These are phyloP conservation scores for Brassica carinata DNA, from an alignment of 345 rosid genomes.

Conservation along the genomic window DNA sequence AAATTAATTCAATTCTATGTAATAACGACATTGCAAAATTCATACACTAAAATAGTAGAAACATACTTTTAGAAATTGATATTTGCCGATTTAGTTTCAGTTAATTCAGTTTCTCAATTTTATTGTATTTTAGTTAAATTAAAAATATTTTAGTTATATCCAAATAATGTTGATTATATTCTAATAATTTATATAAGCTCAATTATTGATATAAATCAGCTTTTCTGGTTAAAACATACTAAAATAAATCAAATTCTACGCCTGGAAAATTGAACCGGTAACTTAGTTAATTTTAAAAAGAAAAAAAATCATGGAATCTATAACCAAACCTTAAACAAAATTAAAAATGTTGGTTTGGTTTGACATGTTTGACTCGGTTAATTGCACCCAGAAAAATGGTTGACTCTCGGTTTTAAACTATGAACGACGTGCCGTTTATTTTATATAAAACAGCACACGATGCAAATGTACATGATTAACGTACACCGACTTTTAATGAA, in stretches of 20 bases:
- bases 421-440: constrained; percentile 7
- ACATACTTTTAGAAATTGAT: too few species aligned
- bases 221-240: not conserved
- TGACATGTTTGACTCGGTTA: not conserved
- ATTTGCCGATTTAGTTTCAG: too few species aligned
- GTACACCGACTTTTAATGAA: constrained; percentile 18
- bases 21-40: too few species aligned
- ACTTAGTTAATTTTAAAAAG: not conserved
- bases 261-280: not conserved
- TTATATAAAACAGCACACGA: constrained; percentile 16
- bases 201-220: not conserved
- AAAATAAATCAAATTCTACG: not conserved
- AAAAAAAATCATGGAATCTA: not conserved
- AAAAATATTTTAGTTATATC: not conserved
- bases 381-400: too few species aligned
- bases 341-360: not conserved
- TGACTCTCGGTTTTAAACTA: too few species aligned
- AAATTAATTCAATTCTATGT: too few species aligned
- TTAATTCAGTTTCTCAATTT: not conserved
- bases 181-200: not conserved
- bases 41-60: too few species aligned
- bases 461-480: constrained; percentile 6
- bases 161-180: not conserved
- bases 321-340: not conserved
- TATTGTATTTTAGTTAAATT: too few species aligned